Evolutionary conservation across 257 asterid genomes (phyloP).

Genomic region (Eucommia ulmoides): DNA sequence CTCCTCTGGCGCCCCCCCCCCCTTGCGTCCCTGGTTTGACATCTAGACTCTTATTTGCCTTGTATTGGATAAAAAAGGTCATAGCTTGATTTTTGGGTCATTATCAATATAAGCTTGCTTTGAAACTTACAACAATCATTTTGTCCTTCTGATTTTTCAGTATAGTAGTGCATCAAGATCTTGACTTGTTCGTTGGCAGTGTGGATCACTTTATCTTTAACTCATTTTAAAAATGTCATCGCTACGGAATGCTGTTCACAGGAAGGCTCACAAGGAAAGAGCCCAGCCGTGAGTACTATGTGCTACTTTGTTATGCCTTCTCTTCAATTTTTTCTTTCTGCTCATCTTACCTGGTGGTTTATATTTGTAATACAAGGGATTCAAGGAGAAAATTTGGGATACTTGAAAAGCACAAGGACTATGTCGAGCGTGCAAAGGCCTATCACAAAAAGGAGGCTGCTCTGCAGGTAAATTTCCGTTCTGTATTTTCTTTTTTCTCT

Average conservation of each 20-base stretch:
- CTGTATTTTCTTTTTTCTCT: neutral
- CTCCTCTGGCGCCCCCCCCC: no score
- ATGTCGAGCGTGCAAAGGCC: conserved; percentile 60
- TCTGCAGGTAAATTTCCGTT: conserved; percentile 31
- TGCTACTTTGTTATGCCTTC: neutral
- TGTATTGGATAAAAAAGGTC: no score
- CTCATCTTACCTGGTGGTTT: neutral
- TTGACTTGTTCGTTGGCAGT: neutral
- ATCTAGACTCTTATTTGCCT: no score
- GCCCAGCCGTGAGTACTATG: conserved; percentile 63
- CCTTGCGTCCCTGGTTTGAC: no score
- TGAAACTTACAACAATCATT: no score
- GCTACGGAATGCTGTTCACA: conserved; percentile 61
- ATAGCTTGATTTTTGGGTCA: no score
- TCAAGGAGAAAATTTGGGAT: conserved; percentile 60
- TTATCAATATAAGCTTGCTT: no score
- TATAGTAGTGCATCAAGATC: no score
- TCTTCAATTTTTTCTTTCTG: neutral
- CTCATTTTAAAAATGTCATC: conserved; percentile 56
- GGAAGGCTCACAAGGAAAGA: conserved; percentile 84
- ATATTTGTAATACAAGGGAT: conserved; percentile 22
- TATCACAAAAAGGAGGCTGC: conserved; percentile 62
- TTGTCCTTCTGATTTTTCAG: no score
- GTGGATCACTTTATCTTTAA: neutral
- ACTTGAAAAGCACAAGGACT: conserved; percentile 88